Base-by-base conservation (phyloP, 768 basidiomycete species). In the Nidularia pulvinata region DNA sequence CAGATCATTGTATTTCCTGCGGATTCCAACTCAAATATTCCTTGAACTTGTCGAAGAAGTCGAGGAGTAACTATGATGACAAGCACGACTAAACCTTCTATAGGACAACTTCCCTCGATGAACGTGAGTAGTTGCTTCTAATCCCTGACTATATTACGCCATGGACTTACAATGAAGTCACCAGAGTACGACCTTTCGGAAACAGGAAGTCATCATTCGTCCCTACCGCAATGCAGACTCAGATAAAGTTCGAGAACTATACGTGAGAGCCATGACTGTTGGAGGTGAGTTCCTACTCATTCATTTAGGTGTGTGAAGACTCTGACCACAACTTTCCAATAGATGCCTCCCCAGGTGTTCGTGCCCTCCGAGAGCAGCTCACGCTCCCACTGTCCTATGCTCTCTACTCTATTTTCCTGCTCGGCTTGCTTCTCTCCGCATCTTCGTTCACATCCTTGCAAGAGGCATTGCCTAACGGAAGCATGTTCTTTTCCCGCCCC, bases 321-420 rank as follows among this genome's bases (percentile, higher is more conserved):
- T 7, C 7, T 7, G 7, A n/a, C 37, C n/a, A 7, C 37, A 39
- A 39, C n/a, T 39, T 39, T 39, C n/a, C n/a, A n/a, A n/a, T 39
- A 39, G 37, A 39, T 7, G n/a, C 37, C n/a, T 39, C 37, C n/a
- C 37, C 37, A 7, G n/a, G 7, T 7, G 9, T 7, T n/a, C 37
- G 37, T 39, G 37, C 37, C 7, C 37, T 39, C 9, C 37, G 37
- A n/a, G 37, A 7, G n/a, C 37, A 39, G n/a, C 37, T 39, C 7
- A 7, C n/a, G 7, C 9, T 58, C 33, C 61, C 59, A 1, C 10
- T 43, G 33, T 51, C 62, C 1, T 48, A 56, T 14, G 6, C 55
- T 7, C 50, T 55, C 10, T 66, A 64, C 45, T 16, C 46, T 1
- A 7, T 55, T 32, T 49, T 57, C 6, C 44, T 55, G 7, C 13